Conservation (phyloP, 305 asterid species). For the Solanum aculeatissimum region DNA sequence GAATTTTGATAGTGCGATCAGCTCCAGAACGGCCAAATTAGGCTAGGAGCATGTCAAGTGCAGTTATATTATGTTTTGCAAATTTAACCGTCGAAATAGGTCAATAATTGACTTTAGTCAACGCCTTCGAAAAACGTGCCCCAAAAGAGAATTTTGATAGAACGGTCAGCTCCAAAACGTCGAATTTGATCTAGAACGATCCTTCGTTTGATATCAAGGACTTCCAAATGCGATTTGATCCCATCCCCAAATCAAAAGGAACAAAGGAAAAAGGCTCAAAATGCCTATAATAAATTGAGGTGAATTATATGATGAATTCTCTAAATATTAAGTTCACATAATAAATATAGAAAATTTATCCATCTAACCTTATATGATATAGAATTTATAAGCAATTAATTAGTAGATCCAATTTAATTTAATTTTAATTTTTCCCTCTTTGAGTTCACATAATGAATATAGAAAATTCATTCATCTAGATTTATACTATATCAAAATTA, state of each 20-base stretch:
- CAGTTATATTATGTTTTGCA: too few relatives aligned
- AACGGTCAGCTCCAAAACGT: too few relatives aligned
- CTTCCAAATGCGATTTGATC: too few relatives aligned
- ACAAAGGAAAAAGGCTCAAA: background rate
- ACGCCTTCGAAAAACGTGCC: too few relatives aligned
- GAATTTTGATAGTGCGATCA: too few relatives aligned
- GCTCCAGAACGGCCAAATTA: too few relatives aligned
- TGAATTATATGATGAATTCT: background rate
- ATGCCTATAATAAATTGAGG: background rate
- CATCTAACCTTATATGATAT: background rate
- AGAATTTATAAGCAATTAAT: background rate
- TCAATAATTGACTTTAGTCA: too few relatives aligned
- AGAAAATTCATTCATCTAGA: background rate
- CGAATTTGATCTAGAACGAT: too few relatives aligned
- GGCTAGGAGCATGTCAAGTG: too few relatives aligned
- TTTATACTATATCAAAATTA: background rate
- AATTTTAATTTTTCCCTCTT: background rate
- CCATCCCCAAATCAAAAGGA: background rate
- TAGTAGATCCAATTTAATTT: background rate
- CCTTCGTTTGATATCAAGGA: too few relatives aligned
- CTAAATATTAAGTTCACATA: background rate
- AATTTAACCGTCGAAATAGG: too few relatives aligned
- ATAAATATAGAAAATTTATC: background rate
- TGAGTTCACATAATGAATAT: background rate
- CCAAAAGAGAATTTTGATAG: too few relatives aligned